Evolutionary conservation across 208 protist genomes (phyloP).

Genomic region (Crithidia acanthocephali): DNA sequence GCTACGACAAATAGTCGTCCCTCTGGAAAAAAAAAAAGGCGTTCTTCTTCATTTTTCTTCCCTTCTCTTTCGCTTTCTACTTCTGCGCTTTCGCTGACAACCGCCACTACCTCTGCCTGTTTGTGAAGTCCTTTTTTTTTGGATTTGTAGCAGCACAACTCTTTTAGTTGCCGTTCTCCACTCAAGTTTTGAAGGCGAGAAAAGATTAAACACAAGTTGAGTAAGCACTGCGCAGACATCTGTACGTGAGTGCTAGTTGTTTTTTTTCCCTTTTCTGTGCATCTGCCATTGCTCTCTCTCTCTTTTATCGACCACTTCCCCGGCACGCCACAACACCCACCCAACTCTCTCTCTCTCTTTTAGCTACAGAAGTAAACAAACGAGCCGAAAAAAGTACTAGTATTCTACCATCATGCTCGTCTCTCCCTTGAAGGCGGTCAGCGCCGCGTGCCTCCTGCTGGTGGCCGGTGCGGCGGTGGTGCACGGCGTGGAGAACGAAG

Average conservation of each 20-base stretch:
- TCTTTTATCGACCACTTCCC: background rate
- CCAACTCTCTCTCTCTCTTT: background rate
- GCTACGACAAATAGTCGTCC: no score
- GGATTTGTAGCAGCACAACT: no score
- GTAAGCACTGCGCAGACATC: no score
- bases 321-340: background rate
- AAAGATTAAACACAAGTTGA: no score
- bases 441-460: slow-evolving; percentile 21
- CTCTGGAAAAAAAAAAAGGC: background rate
- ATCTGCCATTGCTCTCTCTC: background rate
- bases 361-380: no score
- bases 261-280: background rate
- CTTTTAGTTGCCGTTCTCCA: no score
- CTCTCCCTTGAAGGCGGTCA: slow-evolving; percentile 13
- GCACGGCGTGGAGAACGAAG: slow-evolving; percentile 21
- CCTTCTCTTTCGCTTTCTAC: slow-evolving; percentile 6
- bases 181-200: no score
- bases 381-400: background rate
- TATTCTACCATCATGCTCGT: slow-evolving; percentile 6
- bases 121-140: no score
- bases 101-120: background rate
- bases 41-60: background rate
- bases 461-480: slow-evolving; percentile 9
- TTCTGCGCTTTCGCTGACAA: background rate
- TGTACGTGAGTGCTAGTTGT: background rate